Conservation (phyloP, 345 rosid genomes). For the Corchorus olitorius region DNA sequence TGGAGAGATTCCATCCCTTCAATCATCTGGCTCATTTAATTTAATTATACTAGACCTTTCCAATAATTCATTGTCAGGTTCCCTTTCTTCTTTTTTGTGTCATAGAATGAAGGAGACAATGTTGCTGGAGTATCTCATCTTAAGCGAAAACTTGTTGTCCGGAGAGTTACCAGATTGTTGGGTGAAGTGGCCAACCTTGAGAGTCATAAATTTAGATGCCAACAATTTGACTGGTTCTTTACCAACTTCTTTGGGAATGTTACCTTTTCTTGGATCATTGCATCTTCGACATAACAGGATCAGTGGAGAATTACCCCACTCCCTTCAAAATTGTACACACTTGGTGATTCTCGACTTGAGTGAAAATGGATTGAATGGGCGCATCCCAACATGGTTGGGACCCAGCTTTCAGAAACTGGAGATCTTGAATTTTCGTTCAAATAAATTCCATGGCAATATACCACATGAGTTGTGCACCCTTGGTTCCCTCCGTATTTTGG, state of each 20-base stretch:
- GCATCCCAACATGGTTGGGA: slow-evolving; percentile 40
- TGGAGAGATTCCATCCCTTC: slow-evolving; percentile 42
- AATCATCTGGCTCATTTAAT: too few relatives aligned
- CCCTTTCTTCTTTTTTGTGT: slow-evolving; percentile 33
- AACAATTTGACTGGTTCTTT: slow-evolving; percentile 45
- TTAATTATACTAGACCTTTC: slow-evolving; percentile 37
- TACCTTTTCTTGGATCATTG: slow-evolving; percentile 39
- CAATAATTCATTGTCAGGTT: slow-evolving; percentile 51
- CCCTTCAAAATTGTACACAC: slow-evolving; percentile 43
- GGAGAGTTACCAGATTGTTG: slow-evolving; percentile 45
- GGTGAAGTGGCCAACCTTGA: slow-evolving; percentile 36
- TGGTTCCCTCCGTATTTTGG: slow-evolving; percentile 41
- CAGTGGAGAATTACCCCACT: slow-evolving; percentile 41
- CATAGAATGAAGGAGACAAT: slow-evolving; percentile 28
- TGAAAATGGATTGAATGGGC: slow-evolving; percentile 41
- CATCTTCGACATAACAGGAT: slow-evolving; percentile 42
- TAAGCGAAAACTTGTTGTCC: slow-evolving; percentile 33
- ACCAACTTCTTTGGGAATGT: slow-evolving; percentile 40
- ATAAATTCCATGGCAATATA: slow-evolving; percentile 37
- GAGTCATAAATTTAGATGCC: slow-evolving; percentile 35
- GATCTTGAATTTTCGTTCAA: slow-evolving; percentile 35
- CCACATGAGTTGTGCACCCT: slow-evolving; percentile 34
- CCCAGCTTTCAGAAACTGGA: slow-evolving; percentile 24
- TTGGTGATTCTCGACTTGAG: slow-evolving; percentile 46
- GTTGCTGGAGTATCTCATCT: slow-evolving; percentile 25